phyloP scores from a whole-genome alignment of 2,329 filamentous ascomycete genomes.

The Pseudohalonectria lignicola region DNA sequence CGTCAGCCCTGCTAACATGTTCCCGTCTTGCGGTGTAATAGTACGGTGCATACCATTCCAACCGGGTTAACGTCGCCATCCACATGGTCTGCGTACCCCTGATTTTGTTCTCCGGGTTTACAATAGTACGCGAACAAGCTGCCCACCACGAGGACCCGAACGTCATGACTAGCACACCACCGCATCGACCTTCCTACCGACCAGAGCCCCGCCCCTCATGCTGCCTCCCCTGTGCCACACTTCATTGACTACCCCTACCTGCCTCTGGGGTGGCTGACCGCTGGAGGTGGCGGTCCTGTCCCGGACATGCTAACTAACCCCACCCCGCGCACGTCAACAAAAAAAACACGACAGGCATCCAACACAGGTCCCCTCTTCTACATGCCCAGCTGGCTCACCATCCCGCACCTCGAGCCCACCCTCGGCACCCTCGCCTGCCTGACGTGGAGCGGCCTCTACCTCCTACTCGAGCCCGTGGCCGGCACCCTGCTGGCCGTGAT shows the following conservation, averaged over 20 bases:
- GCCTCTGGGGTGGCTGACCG: no score
- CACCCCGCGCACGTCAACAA: no score
- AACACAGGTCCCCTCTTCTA: conserved; percentile 53
- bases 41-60: conserved; percentile 80
- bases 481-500: conserved; percentile 67
- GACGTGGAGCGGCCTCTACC: conserved; percentile 68
- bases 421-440: conserved; percentile 53
- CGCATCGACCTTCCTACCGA: no score
- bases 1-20: no score
- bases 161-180: no score
- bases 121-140: conserved; percentile 47
- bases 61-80: conserved; percentile 65
- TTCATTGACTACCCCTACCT: no score
- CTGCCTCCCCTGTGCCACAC: conserved; percentile 2
- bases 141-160: no score
- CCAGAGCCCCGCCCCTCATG: conserved; percentile 14
- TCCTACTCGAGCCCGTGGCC: conserved; percentile 89
- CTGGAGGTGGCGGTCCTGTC: no score
- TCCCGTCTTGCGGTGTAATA: no score
- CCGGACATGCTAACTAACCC: no score
- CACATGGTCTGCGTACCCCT: conserved; percentile 72
- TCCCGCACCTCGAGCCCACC: conserved; percentile 57
- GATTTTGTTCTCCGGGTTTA: conserved; percentile 60
- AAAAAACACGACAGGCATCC: conserved; percentile 36
- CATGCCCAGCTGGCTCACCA: conserved; percentile 55